phyloP scores from a whole-genome alignment of 495 filamentous ascomycete genomes.

The Parathielavia appendiculata region DNA sequence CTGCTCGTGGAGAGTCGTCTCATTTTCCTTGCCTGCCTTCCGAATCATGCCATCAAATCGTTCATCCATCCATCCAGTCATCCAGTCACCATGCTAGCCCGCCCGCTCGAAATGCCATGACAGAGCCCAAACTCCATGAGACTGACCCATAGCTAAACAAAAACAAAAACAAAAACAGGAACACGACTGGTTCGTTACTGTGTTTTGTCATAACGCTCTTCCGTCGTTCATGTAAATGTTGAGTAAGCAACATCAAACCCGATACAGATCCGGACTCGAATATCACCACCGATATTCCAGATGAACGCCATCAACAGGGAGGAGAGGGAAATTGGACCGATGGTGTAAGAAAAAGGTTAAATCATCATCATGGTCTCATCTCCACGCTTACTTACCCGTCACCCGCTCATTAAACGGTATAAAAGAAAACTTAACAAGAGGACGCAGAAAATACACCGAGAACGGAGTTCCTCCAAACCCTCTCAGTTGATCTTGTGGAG shows the following conservation, averaged over 20 bases:
- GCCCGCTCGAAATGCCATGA: slow-evolving; percentile 16
- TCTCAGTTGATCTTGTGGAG: background rate
- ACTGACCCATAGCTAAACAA: slow-evolving; percentile 1
- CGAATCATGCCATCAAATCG: background rate
- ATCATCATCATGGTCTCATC: slow-evolving; percentile 7
- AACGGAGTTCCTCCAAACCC: background rate
- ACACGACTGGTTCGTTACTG: slow-evolving; percentile 32
- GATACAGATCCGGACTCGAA: slow-evolving; percentile 8
- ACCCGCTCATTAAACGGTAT: slow-evolving; percentile 22
- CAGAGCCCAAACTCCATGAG: background rate
- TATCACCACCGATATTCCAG: background rate
- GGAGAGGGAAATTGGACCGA: background rate
- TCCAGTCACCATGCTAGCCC: slow-evolving; percentile 3
- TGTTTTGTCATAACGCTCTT: slow-evolving; percentile 22
- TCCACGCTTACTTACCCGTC: background rate
- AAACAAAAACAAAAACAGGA: slow-evolving; percentile 20
- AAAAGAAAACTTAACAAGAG: slow-evolving; percentile 3
- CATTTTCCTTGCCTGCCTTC: background rate
- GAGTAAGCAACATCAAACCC: slow-evolving; percentile 6
- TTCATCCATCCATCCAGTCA: background rate
- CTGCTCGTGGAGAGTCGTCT: background rate
- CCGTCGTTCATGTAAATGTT: slow-evolving; percentile 20
- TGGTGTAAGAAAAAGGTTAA: background rate
- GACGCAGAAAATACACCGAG: slow-evolving; percentile 14
- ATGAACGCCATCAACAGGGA: slow-evolving; percentile 12